phyloP scores from a whole-genome alignment of 2,329 filamentous ascomycete species.

The Talaromyces sp. region DNA sequence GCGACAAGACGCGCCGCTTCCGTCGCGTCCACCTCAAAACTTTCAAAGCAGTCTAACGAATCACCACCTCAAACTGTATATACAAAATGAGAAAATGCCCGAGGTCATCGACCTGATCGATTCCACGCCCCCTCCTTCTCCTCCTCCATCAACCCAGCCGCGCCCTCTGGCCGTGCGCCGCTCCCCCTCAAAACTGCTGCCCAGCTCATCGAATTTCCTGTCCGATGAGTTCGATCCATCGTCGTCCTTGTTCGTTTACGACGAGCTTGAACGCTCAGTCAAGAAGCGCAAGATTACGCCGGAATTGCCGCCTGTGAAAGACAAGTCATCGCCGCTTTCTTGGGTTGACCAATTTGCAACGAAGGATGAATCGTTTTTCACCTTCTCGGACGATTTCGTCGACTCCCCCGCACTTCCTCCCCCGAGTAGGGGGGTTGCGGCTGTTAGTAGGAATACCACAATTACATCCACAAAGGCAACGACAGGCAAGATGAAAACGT shows the following conservation, averaged over 20 bases:
- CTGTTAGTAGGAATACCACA: constrained; percentile 3
- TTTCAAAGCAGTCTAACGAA: too few relatives aligned
- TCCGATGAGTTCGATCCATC: constrained; percentile 13
- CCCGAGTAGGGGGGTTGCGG: neutral
- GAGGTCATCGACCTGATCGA: constrained; percentile 37
- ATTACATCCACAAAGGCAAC: neutral
- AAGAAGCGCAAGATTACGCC: constrained; percentile 11
- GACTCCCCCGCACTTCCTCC: constrained; percentile 1
- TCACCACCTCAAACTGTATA: neutral
- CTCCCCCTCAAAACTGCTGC: constrained; percentile 11
- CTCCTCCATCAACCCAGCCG: constrained; percentile 14
- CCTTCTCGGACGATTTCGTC: constrained; percentile 11
- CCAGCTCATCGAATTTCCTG: constrained; percentile 11
- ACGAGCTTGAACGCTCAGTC: constrained; percentile 5
- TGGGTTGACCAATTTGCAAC: neutral
- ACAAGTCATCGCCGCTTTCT: neutral
- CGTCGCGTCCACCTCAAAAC: neutral
- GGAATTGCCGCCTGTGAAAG: neutral
- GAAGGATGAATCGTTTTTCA: constrained; percentile 9
- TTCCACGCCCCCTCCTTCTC: constrained; percentile 25
- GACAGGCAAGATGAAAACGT: constrained; percentile 7
- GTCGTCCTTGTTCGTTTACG: constrained; percentile 11
- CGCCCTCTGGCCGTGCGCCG: constrained; percentile 7
- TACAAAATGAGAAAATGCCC: constrained; percentile 24
- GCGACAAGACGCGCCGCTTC: neutral